Percentiles rank a stretch among this genome's conserved stretches.
Conservation (phyloP, 768 basidiomycete genomes). For the Hydnomerulius pinastri region DNA sequence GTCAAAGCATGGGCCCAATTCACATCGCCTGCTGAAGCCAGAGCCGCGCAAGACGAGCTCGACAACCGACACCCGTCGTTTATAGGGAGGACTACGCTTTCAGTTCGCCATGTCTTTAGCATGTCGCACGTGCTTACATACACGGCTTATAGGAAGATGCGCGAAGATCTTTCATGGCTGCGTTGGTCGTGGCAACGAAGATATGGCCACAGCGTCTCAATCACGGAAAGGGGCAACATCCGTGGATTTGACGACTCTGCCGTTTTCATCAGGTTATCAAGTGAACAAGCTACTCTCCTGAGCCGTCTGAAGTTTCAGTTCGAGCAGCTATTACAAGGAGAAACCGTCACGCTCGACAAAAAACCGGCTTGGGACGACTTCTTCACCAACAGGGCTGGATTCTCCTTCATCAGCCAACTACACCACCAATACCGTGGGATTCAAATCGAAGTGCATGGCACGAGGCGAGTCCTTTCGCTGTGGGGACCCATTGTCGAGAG, state of each 20-base stretch:
- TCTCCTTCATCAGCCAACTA: slow-evolving; percentile 45
- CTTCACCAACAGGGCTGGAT: slow-evolving; percentile 47
- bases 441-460: slow-evolving; percentile 42
- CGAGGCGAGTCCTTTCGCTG: slow-evolving; percentile 49
- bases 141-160: slow-evolving; percentile 41
- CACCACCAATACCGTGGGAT: slow-evolving; percentile 41
- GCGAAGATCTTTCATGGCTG: slow-evolving; percentile 48
- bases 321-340: slow-evolving; percentile 63
- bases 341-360: slow-evolving; percentile 52
- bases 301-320: slow-evolving; percentile 59
- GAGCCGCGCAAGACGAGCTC: slow-evolving; percentile 47
- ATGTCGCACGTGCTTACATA: slow-evolving; percentile 46
- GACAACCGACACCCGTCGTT: slow-evolving; percentile 47
- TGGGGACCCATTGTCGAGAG: slow-evolving; percentile 52
- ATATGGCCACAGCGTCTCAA: slow-evolving; percentile 30
- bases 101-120: slow-evolving; percentile 55
- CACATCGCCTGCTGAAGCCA: slow-evolving; percentile 51
- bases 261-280: slow-evolving; percentile 49
- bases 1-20: slow-evolving; percentile 61
- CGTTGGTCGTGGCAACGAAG: slow-evolving; percentile 37
- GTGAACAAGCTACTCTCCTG: slow-evolving; percentile 50
- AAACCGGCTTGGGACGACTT: slow-evolving; percentile 67
- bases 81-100: slow-evolving; percentile 48
- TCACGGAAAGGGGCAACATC: slow-evolving; percentile 20
- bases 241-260: slow-evolving; percentile 10